These are phyloP conservation scores for Coccomyxa sp. DNA, from an alignment of 139 green algal species.

Conservation along the genomic window DNA sequence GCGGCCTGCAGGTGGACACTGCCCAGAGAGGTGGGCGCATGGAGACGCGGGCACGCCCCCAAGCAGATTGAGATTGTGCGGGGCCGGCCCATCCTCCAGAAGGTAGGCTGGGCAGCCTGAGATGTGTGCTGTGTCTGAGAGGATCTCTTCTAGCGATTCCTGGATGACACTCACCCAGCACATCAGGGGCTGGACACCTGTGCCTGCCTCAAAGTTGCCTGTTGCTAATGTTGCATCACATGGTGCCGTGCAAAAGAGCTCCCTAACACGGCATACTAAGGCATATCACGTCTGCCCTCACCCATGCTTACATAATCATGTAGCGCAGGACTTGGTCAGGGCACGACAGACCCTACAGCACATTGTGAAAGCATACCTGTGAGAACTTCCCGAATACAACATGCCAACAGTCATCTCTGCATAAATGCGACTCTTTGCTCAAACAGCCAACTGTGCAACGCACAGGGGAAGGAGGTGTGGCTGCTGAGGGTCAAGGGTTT, in stretches of 20 bases:
- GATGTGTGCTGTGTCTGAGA: not conserved
- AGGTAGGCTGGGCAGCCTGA: too few relatives aligned
- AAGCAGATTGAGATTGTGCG: slow-evolving; percentile 17
- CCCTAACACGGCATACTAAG: not conserved
- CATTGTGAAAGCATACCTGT: too few relatives aligned
- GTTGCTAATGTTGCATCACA: too few relatives aligned
- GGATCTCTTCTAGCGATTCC: too few relatives aligned
- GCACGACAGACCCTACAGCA: not conserved
- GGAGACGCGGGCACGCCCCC: not conserved
- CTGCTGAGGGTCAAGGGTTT: slow-evolving; percentile 42
- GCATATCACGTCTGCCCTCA: not conserved
- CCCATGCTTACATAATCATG: not conserved
- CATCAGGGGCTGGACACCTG: not conserved
- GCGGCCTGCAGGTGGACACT: slow-evolving; percentile 13
- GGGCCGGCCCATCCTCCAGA: slow-evolving; percentile 25
- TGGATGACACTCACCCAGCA: too few relatives aligned
- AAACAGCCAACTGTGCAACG: not conserved
- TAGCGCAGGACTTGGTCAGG: not conserved
- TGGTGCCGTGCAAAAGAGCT: too few relatives aligned
- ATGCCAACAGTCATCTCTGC: too few relatives aligned
- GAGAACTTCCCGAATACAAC: too few relatives aligned
- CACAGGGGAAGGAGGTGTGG: slow-evolving; percentile 26
- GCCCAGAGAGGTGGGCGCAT: not conserved
- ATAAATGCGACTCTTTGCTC: too few relatives aligned
- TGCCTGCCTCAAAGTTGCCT: not conserved